These are phyloP conservation scores for Pseudopyrenochaeta lycopersici DNA, from an alignment of 2,329 filamentous ascomycete species.

Conservation along the genomic window DNA sequence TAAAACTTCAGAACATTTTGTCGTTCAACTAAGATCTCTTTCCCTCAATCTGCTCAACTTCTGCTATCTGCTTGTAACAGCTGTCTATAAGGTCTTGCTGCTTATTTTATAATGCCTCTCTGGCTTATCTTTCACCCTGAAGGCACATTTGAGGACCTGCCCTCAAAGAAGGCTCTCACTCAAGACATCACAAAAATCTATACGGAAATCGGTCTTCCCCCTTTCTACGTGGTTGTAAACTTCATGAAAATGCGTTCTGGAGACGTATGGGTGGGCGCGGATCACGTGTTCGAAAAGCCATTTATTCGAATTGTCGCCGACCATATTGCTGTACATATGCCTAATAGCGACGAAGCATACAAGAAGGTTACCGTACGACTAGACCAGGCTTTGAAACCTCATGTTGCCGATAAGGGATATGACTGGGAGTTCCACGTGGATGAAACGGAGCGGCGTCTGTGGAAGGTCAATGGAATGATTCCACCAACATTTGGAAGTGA, in stretches of 20 bases:
- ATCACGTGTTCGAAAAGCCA: slow-evolving; percentile 26
- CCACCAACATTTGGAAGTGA: slow-evolving; percentile 48
- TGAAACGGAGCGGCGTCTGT: slow-evolving; percentile 55
- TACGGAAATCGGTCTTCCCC: slow-evolving; percentile 44
- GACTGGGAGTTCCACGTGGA: slow-evolving; percentile 55
- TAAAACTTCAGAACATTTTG: too few species aligned
- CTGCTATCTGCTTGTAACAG: too few species aligned
- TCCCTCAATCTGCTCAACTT: too few species aligned
- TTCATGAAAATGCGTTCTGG: slow-evolving; percentile 42
- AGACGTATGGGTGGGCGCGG: slow-evolving; percentile 41
- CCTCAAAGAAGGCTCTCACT: slow-evolving; percentile 41
- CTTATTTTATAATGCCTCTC: slow-evolving; percentile 47
- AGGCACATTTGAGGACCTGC: slow-evolving; percentile 41
- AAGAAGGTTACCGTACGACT: slow-evolving; percentile 22
- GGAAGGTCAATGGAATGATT: slow-evolving; percentile 55
- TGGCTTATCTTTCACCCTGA: slow-evolving; percentile 53
- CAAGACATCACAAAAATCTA: slow-evolving; percentile 53
- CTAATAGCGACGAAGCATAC: slow-evolving; percentile 24
- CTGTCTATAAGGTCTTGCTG: too few species aligned
- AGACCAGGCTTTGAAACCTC: slow-evolving; percentile 47
- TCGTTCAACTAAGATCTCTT: too few species aligned
- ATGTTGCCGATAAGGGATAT: slow-evolving; percentile 53
- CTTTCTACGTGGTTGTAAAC: slow-evolving; percentile 54
- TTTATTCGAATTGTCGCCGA: slow-evolving; percentile 47
- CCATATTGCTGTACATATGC: slow-evolving; percentile 37